A percentile compares a stretch with the other conserved stretches of the same genome.
Conservation (phyloP, 495 filamentous ascomycete genomes). For the Staphylotrichum tortipilum region DNA sequence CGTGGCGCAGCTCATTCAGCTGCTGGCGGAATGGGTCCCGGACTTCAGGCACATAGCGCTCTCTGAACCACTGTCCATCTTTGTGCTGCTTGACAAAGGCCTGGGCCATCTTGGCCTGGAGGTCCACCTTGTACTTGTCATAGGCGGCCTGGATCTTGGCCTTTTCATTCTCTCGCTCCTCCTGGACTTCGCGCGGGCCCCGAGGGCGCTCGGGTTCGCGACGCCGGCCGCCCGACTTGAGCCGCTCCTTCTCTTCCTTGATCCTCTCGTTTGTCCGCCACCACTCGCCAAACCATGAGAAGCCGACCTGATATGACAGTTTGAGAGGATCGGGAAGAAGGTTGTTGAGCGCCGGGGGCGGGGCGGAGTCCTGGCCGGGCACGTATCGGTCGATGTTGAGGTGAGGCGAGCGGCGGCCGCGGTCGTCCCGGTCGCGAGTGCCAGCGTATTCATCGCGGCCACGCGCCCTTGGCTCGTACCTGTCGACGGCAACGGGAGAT, state of each 20-base stretch:
- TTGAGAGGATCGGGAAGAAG: constrained; percentile 73
- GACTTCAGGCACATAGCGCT: constrained; percentile 81
- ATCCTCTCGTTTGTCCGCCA: constrained; percentile 79
- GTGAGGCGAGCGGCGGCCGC: constrained; percentile 53
- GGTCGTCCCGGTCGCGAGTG: constrained; percentile 47
- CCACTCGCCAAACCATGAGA: constrained; percentile 96
- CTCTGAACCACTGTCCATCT: constrained; percentile 93
- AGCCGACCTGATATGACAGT: constrained; percentile 87
- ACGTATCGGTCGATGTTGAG: constrained; percentile 92
- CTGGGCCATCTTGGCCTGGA: constrained; percentile 83
- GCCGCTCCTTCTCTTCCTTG: constrained; percentile 78
- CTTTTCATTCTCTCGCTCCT: constrained; percentile 83
- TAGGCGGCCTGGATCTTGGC: constrained; percentile 86
- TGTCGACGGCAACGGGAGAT: constrained; percentile 61
- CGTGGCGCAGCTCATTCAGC: constrained; percentile 65
- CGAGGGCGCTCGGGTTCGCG: constrained; percentile 61
- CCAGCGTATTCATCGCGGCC: constrained; percentile 61
- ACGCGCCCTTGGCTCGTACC: constrained; percentile 60
- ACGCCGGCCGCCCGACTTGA: constrained; percentile 58
- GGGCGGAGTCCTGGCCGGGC: constrained; percentile 62
- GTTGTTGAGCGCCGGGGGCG: constrained; percentile 54
- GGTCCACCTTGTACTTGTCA: constrained; percentile 86
- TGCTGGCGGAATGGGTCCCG: constrained; percentile 58
- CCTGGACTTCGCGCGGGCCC: constrained; percentile 66
- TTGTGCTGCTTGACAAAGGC: constrained; percentile 86